A percentile compares a stretch with the other conserved stretches of the same genome.
These are phyloP conservation scores for Penicillium soppii DNA, from an alignment of 495 filamentous ascomycete genomes.

Conservation along the genomic window DNA sequence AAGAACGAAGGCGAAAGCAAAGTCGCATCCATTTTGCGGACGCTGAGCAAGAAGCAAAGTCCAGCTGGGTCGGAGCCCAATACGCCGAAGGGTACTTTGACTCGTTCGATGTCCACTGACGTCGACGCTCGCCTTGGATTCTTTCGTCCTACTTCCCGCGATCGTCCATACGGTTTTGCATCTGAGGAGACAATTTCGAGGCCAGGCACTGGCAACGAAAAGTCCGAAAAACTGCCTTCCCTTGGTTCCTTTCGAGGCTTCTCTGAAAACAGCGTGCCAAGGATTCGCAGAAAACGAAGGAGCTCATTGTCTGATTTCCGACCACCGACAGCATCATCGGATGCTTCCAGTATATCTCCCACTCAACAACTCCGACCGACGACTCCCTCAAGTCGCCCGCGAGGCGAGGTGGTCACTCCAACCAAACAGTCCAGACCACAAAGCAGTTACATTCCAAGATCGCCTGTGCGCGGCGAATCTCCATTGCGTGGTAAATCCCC, in stretches of 20 bases:
- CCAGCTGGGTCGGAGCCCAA: constrained; percentile 53
- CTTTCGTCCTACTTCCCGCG: constrained; percentile 65
- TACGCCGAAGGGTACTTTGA: constrained; percentile 62
- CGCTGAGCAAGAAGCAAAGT: constrained; percentile 78
- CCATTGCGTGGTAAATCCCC: constrained; percentile 19
- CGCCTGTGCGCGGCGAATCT: constrained; percentile 25
- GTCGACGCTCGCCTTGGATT: constrained; percentile 52
- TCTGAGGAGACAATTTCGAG: constrained; percentile 45
- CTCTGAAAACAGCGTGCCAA: constrained; percentile 40
- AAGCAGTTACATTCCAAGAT: constrained; percentile 32
- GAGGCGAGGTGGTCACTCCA: constrained; percentile 31
- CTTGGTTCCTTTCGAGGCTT: constrained; percentile 38
- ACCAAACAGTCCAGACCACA: constrained; percentile 33
- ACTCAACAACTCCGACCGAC: constrained; percentile 33
- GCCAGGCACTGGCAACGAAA: constrained; percentile 48
- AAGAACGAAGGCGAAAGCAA: constrained; percentile 69
- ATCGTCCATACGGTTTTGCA: constrained; percentile 53
- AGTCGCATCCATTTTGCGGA: constrained; percentile 79
- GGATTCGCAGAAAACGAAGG: constrained; percentile 71
- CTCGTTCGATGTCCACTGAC: constrained; percentile 82
- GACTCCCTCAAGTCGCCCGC: constrained; percentile 35
- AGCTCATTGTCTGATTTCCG: constrained; percentile 91
- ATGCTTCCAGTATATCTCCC: constrained; percentile 35
- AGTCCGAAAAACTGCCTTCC: constrained; percentile 35
- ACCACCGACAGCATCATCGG: constrained; percentile 49